phyloP scores from a whole-genome alignment of 306 rosid species.

The Lathyrus aphaca region DNA sequence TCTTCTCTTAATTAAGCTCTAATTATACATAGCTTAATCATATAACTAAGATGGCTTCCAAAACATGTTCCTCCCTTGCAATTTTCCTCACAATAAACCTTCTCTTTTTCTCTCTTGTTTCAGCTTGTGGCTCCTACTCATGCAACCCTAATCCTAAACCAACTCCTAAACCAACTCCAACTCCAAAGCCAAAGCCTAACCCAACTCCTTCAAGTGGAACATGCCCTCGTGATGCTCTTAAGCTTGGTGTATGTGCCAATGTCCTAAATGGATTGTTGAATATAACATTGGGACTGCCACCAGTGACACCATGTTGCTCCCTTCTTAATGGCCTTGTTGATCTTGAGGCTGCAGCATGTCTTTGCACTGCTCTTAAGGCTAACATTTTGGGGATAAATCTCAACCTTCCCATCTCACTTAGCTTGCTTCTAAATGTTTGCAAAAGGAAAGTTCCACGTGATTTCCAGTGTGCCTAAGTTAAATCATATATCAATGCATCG shows the following conservation, averaged over 20 bases:
- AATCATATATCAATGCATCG: not conserved
- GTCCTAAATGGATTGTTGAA: slow-evolving; percentile 61
- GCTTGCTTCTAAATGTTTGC: slow-evolving; percentile 81
- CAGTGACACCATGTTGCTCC: slow-evolving; percentile 67
- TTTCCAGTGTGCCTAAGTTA: slow-evolving; percentile 58
- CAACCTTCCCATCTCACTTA: slow-evolving; percentile 69
- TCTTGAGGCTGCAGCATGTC: slow-evolving; percentile 79
- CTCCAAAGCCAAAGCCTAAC: not conserved
- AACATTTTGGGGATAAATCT: slow-evolving; percentile 70
- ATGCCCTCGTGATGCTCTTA: slow-evolving; percentile 75
- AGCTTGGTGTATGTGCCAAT: slow-evolving; percentile 69
- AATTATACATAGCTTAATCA: too few species aligned
- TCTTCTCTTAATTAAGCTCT: slow-evolving; percentile 4
- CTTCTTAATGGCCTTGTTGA: slow-evolving; percentile 71
- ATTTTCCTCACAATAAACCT: slow-evolving; percentile 66
- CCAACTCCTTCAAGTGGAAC: slow-evolving; percentile 24
- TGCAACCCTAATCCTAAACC: slow-evolving; percentile 48
- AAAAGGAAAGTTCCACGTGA: slow-evolving; percentile 43
- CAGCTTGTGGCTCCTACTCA: slow-evolving; percentile 47
- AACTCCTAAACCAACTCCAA: not conserved
- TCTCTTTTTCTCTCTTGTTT: slow-evolving; percentile 65
- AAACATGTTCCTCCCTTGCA: slow-evolving; percentile 53
- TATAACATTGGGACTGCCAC: slow-evolving; percentile 60
- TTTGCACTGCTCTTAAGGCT: slow-evolving; percentile 82
- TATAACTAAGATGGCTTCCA: slow-evolving; percentile 57